These are phyloP conservation scores for Nemania abortiva DNA, from an alignment of 2,329 filamentous ascomycete species.

Conservation along the genomic window DNA sequence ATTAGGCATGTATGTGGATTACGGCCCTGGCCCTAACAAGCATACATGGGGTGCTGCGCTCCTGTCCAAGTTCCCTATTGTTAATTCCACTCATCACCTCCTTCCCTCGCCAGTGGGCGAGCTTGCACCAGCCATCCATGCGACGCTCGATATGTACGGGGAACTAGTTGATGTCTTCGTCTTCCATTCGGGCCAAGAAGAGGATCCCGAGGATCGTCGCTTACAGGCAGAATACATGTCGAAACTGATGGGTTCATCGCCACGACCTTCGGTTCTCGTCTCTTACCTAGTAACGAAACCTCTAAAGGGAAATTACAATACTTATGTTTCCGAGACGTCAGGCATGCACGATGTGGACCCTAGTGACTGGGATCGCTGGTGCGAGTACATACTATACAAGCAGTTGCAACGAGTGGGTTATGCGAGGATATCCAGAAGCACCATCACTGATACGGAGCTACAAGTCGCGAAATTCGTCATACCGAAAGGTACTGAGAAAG, in stretches of 20 bases:
- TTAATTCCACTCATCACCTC: slow-evolving; percentile 96
- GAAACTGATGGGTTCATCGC: slow-evolving; percentile 85
- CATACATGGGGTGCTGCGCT: slow-evolving; percentile 97
- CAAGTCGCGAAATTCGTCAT: slow-evolving; percentile 97
- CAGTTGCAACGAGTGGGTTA: slow-evolving; percentile 87
- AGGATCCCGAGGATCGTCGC: slow-evolving; percentile 90
- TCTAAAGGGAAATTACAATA: slow-evolving; percentile 94
- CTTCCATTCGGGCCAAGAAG: slow-evolving; percentile 98
- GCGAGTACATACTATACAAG: slow-evolving; percentile 98
- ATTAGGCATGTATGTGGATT: slow-evolving; percentile 98
- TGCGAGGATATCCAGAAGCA: slow-evolving; percentile 86
- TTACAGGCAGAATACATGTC: slow-evolving; percentile 89
- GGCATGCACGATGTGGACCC: slow-evolving; percentile 97
- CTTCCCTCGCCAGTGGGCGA: slow-evolving; percentile 94
- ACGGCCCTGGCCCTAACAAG: slow-evolving; percentile 96
- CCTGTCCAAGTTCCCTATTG: slow-evolving; percentile 95
- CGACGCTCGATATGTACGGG: slow-evolving; percentile 94
- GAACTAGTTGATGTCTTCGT: slow-evolving; percentile 93
- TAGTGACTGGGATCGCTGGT: slow-evolving; percentile 96
- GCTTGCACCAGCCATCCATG: slow-evolving; percentile 93
- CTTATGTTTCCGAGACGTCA: slow-evolving; percentile 85
- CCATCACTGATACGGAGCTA: slow-evolving; percentile 96
- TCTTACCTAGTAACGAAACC: slow-evolving; percentile 94
- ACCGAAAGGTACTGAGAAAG: slow-evolving; percentile 72
- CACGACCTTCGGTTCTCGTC: slow-evolving; percentile 85